phyloP scores from a whole-genome alignment of 768 basidiomycete genomes.

The Tylopilus cervinicoccineus region DNA sequence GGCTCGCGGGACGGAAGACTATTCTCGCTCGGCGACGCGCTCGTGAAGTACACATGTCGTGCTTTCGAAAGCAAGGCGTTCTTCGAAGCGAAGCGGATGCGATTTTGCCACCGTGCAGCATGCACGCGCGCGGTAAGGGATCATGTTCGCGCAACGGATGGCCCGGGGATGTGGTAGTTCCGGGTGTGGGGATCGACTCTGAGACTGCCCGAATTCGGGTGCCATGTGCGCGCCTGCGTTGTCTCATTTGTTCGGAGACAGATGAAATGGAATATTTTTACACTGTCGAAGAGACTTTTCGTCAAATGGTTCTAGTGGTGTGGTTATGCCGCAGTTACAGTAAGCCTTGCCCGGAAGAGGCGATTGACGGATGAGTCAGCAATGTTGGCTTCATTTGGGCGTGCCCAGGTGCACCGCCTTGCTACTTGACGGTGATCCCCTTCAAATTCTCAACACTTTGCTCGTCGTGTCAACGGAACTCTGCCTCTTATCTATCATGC shows the following conservation, averaged over 20 bases:
- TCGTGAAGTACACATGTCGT: conserved; percentile 35
- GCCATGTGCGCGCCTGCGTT: conserved; percentile 14
- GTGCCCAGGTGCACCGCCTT: too few relatives aligned
- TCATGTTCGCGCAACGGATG: conserved; percentile 37
- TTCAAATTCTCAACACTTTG: too few relatives aligned
- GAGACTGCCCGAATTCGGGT: conserved; percentile 24
- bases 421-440: too few relatives aligned
- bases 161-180: conserved; percentile 24
- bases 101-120: conserved; percentile 35
- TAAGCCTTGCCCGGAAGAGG: too few relatives aligned
- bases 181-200: conserved; percentile 25
- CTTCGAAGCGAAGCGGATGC: conserved; percentile 24
- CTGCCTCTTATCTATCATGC: too few relatives aligned
- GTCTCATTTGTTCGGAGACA: conserved; percentile 14
- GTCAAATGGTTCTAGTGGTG: too few relatives aligned
- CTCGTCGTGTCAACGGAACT: too few relatives aligned
- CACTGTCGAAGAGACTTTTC: too few relatives aligned
- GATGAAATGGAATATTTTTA: conserved; percentile 16
- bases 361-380: too few relatives aligned
- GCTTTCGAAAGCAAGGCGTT: conserved; percentile 4
- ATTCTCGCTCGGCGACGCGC: conserved; percentile 40
- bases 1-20: conserved; percentile 51
- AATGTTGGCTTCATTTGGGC: too few relatives aligned
- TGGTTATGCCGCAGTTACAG: too few relatives aligned
- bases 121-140: conserved; percentile 37